A percentile compares a stretch with the other conserved stretches of the same genome.
Conservation (phyloP, 345 rosid species). For the Aethionema arabicum region DNA sequence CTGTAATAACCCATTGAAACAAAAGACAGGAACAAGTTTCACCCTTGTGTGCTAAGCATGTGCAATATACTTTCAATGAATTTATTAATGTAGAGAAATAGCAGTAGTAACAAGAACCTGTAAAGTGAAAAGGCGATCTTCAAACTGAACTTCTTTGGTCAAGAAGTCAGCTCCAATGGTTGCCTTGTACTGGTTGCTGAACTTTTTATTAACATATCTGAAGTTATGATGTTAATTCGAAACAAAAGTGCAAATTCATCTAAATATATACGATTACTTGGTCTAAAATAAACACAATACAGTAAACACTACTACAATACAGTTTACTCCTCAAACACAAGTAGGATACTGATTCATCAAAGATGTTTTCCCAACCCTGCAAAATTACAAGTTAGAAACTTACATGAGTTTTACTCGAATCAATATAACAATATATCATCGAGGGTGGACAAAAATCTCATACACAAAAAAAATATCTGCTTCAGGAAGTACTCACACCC, state of each 20-base stretch:
- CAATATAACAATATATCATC: conserved; percentile 5
- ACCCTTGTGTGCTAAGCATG: conserved; percentile 9
- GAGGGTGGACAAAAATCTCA: not conserved
- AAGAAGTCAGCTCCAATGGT: conserved; percentile 96
- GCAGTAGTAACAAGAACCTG: conserved; percentile 50
- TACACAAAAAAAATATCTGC: not conserved
- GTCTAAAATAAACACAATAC: not conserved
- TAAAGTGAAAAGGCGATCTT: conserved; percentile 91
- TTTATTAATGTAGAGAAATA: not conserved
- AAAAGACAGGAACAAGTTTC: conserved; percentile 6
- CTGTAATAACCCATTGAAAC: conserved; percentile 39
- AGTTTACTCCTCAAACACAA: conserved; percentile 12
- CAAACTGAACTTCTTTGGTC: conserved; percentile 90
- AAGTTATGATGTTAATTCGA: conserved; percentile 34
- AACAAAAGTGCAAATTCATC: conserved; percentile 12
- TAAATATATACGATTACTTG: not conserved
- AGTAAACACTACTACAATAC: not conserved
- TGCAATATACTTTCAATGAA: not conserved
- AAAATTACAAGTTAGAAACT: conserved; percentile 26
- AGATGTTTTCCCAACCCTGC: conserved; percentile 96
- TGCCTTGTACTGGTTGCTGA: conserved; percentile 93
- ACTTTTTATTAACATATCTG: conserved; percentile 92
- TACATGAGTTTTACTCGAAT: conserved; percentile 3
- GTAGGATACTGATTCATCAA: conserved; percentile 94
- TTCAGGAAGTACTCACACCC: not conserved